Conservation (phyloP, 495 filamentous ascomycete genomes). For the Talaromyces liani region DNA sequence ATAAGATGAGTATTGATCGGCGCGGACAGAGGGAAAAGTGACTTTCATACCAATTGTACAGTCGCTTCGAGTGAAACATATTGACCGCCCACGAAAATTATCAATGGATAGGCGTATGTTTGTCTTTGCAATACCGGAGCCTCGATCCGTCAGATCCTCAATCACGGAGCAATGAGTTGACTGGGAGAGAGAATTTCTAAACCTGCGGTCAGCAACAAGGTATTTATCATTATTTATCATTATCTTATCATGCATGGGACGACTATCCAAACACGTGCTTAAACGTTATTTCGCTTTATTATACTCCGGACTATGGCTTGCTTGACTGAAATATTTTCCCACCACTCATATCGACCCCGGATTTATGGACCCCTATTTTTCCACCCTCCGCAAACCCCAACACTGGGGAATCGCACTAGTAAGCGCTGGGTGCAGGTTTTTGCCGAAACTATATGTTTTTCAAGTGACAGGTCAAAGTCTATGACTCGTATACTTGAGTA, state of each 20-base stretch:
- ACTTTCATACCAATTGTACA: conserved; percentile 25
- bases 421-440: not conserved
- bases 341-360: not conserved
- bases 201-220: not conserved
- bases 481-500: not conserved
- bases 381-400: not conserved
- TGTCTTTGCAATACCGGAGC: not conserved
- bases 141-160: not conserved
- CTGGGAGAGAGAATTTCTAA: not conserved
- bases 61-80: conserved; percentile 12
- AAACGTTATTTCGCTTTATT: not conserved
- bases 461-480: not conserved
- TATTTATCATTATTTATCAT: not conserved
- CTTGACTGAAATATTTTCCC: not conserved
- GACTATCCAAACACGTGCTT: not conserved
- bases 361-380: not conserved
- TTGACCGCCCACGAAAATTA: not conserved
- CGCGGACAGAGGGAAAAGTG: not conserved
- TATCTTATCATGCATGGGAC: not conserved
- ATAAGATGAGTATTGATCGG: not conserved
- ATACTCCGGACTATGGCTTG: not conserved
- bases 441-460: not conserved
- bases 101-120: not conserved
- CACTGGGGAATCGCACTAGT: not conserved
- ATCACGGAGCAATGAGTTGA: not conserved